phyloP scores from a whole-genome alignment of 148 eudicot genomes.

The Polygonum aviculare region DNA sequence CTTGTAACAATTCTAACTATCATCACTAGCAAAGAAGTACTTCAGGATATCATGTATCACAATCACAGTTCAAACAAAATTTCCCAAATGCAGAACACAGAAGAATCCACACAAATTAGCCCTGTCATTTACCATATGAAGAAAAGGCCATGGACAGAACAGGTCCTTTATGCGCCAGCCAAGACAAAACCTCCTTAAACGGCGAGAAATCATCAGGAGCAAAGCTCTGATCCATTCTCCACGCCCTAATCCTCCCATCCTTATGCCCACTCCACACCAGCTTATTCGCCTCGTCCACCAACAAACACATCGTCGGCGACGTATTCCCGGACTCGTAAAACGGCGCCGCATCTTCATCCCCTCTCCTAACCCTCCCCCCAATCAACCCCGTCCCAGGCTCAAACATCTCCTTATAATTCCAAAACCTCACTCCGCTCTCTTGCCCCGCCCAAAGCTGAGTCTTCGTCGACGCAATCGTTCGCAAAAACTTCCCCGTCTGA shows the following conservation, averaged over 20 bases:
- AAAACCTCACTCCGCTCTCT: constrained; percentile 81
- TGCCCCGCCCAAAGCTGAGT: constrained; percentile 92
- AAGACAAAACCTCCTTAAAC: constrained; percentile 63
- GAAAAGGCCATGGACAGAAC: constrained; percentile 58
- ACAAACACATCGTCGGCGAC: constrained; percentile 58
- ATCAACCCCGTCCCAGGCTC: constrained; percentile 56
- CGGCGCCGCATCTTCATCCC: constrained; percentile 91
- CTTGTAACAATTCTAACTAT: too few species aligned
- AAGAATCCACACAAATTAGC: neutral
- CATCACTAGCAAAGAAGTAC: too few species aligned
- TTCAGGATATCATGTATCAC: too few species aligned
- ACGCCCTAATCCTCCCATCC: constrained; percentile 86
- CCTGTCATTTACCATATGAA: constrained; percentile 47
- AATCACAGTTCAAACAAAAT: neutral
- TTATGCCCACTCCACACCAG: constrained; percentile 95
- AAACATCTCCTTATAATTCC: constrained; percentile 57
- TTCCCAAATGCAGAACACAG: neutral
- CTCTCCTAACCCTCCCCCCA: constrained; percentile 57
- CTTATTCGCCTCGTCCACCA: constrained; percentile 61
- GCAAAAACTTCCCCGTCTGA: constrained; percentile 68
- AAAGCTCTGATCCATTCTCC: constrained; percentile 41
- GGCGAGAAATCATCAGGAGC: constrained; percentile 10
- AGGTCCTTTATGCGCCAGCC: constrained; percentile 84
- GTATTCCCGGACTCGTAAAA: constrained; percentile 65
- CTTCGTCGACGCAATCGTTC: constrained; percentile 76